Percentiles rank a stretch among this genome's conserved stretches.
phyloP scores from a whole-genome alignment of 2,329 filamentous ascomycete species.

The Colletotrichum musae region DNA sequence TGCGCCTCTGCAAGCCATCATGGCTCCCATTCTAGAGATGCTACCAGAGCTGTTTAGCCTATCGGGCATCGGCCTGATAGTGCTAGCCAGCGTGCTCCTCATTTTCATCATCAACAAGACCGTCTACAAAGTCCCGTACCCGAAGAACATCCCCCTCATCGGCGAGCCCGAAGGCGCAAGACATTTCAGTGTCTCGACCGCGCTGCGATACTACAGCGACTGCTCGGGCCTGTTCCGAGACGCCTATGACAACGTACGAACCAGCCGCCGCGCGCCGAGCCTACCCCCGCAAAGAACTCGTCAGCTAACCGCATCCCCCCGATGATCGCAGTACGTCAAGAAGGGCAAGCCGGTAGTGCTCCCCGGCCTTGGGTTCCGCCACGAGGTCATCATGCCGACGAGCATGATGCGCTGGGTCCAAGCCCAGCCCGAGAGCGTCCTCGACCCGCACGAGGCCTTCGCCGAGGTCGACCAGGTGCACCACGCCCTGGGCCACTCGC shows the following conservation, averaged over 20 bases:
- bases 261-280: not conserved
- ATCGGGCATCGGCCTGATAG: slow-evolving; percentile 16
- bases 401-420: slow-evolving; percentile 56
- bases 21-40: slow-evolving; percentile 15
- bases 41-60: slow-evolving; percentile 16
- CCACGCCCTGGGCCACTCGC: slow-evolving; percentile 54
- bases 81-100: slow-evolving; percentile 25
- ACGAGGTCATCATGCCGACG: slow-evolving; percentile 59
- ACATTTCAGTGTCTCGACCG: slow-evolving; percentile 49
- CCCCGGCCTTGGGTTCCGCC: slow-evolving; percentile 55
- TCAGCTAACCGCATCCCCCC: not conserved
- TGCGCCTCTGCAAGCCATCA: not conserved
- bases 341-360: slow-evolving; percentile 57
- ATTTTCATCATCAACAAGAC: slow-evolving; percentile 43
- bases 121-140: slow-evolving; percentile 44
- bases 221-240: slow-evolving; percentile 49
- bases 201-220: slow-evolving; percentile 48
- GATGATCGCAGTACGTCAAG: slow-evolving; percentile 54
- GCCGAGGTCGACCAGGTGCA: slow-evolving; percentile 54
- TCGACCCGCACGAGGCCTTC: slow-evolving; percentile 54
- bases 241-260: slow-evolving; percentile 48
- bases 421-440: slow-evolving; percentile 54
- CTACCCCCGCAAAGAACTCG: not conserved
- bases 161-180: slow-evolving; percentile 44
- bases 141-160: slow-evolving; percentile 45